Base-by-base conservation (phyloP, 1,139 yeast species). In the Nakaseomyces sp. region DNA sequence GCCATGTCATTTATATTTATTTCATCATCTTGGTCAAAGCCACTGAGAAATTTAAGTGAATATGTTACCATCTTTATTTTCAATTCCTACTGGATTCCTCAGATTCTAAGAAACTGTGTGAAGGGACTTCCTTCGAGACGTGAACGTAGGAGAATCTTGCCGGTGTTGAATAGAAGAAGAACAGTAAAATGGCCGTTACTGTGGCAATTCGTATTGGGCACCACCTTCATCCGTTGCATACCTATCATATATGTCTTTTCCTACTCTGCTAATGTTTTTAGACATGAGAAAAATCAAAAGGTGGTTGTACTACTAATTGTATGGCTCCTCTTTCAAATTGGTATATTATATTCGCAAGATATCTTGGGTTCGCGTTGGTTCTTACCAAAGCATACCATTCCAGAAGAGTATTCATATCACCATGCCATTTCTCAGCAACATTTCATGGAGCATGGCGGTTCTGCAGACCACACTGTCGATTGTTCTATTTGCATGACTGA, bases 401-500 rank as follows among this genome's bases (percentile, higher is more conserved):
- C 95, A 7, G 76, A 80, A 50, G 79, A 91, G 1, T 88, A 86
- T 57, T 82, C 87, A 54, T 89, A 88, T 57, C 55, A 54, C 49
- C 58, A 51, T 44, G 45, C 54, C 8, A 50, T 57, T 31, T 43
- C 56, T 7, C 45, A 49, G 3, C 49, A 55, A 29, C 55, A 61
- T 25, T 47, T 59, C n/a, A 37, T 57, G 44, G 60, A 57, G 37
- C 63, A 61, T 41, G 64, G 60, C n/a, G 48, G 56, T 17, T 38
- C 55, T 2, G 42, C 50, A 12, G 47, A 53, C 13, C 51, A 58
- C 37, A 48, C 57, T 9, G 53, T 69, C 45, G 93, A 83, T 50
- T 89, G 97, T 69, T 86, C 95, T 9, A 87, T 89, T 49, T 89
- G 96, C 66, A 88, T 88, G 96, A 76, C 73, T 48, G 76, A 77